phyloP scores from a whole-genome alignment of 345 rosid species.

The Euclidium syriacum region DNA sequence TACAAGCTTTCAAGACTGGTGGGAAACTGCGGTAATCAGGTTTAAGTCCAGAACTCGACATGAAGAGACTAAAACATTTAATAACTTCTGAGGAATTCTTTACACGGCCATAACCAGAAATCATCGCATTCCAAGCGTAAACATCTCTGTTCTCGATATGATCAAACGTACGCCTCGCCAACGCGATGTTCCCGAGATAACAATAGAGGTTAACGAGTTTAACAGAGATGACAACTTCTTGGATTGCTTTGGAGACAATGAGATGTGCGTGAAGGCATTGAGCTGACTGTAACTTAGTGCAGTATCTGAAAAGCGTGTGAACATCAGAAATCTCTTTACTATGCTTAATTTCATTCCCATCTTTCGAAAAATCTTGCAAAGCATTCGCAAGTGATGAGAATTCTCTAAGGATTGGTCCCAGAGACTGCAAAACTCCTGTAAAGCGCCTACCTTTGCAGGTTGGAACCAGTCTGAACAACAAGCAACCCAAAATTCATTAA shows the following conservation, averaged over 20 bases:
- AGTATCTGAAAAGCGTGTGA: conserved; percentile 32
- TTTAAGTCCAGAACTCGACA: conserved; percentile 37
- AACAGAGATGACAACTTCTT: conserved; percentile 21
- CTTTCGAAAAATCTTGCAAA: conserved; percentile 12
- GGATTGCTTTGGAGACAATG: conserved; percentile 33
- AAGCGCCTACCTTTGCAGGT: conserved; percentile 35
- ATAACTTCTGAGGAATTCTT: conserved; percentile 34
- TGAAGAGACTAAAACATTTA: conserved; percentile 38
- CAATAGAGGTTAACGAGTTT: conserved; percentile 50
- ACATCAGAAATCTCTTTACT: conserved; percentile 25
- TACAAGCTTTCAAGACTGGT: conserved; percentile 52
- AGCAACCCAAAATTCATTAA: not conserved
- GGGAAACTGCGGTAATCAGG: conserved; percentile 69
- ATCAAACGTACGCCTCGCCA: conserved; percentile 36
- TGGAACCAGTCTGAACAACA: conserved; percentile 28
- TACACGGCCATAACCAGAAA: conserved; percentile 42
- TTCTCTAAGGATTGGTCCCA: conserved; percentile 11
- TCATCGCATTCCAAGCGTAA: conserved; percentile 55
- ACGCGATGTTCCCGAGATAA: conserved; percentile 29
- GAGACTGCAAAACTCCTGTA: conserved; percentile 13
- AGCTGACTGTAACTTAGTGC: conserved; percentile 31
- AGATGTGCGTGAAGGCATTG: conserved; percentile 43
- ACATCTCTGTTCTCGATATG: conserved; percentile 39
- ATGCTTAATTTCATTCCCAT: not conserved
- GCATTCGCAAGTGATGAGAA: conserved; percentile 30